Percentiles rank a stretch among this genome's conserved stretches.
These are phyloP conservation scores for Cladosporium sp. DNA, from an alignment of 2,329 filamentous ascomycete genomes.

Conservation along the genomic window DNA sequence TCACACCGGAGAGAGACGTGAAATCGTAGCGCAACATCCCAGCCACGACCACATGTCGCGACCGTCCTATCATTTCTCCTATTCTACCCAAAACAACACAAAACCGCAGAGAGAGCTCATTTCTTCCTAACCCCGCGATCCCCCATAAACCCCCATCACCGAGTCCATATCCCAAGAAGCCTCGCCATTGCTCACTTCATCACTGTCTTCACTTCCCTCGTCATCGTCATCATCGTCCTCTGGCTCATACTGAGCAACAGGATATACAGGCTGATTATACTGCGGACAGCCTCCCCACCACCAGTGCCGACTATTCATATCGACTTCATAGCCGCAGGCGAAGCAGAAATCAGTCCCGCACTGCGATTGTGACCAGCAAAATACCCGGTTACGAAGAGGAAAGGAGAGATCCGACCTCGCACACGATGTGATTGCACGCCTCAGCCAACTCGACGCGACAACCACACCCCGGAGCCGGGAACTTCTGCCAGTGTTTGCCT, in stretches of 20 bases:
- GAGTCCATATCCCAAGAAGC: no score
- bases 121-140: no score
- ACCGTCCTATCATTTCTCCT: no score
- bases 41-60: no score
- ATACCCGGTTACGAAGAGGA: not conserved
- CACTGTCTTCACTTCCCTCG: no score
- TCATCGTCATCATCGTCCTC: not conserved
- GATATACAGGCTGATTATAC: constrained; percentile 12
- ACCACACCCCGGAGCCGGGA: constrained; percentile 8
- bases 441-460: constrained; percentile 9
- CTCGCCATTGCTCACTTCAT: no score
- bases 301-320: constrained; percentile 11
- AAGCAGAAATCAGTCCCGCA: constrained; percentile 14
- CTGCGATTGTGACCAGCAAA: not conserved
- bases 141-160: no score
- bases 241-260: no score
- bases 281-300: constrained; percentile 9
- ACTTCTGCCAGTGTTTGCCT: constrained; percentile 15
- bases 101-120: no score
- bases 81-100: no score
- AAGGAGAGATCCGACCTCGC: not conserved
- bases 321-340: constrained; percentile 12
- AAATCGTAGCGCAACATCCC: no score
- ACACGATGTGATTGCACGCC: constrained; percentile 16
- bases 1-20: no score